Conservation (phyloP, 2,329 filamentous ascomycete species). For the Aspergillus tanneri region DNA sequence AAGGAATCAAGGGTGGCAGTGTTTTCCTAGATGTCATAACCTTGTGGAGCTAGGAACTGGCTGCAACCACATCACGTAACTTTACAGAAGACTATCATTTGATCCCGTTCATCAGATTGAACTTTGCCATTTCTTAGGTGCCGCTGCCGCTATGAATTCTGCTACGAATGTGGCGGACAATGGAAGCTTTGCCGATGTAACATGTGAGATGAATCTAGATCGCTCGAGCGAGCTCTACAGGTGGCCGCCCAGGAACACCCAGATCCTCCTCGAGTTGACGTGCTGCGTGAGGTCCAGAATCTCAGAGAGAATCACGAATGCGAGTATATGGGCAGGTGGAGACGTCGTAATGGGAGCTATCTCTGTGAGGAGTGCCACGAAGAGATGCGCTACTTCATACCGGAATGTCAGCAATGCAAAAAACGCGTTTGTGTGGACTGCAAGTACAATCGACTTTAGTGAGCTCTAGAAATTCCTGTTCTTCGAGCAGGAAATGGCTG, state of each 20-base stretch:
- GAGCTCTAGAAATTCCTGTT: too few relatives aligned
- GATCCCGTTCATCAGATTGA: neutral
- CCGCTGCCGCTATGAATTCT: conserved; percentile 32
- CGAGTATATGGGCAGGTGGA: conserved; percentile 13
- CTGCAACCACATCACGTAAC: conserved; percentile 40
- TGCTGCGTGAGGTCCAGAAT: conserved; percentile 5
- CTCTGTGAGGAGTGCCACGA: conserved; percentile 12
- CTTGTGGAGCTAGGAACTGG: conserved; percentile 37
- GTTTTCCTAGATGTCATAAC: conserved; percentile 70
- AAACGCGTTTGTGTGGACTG: conserved; percentile 11
- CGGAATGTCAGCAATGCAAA: conserved; percentile 10
- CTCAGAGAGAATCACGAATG: conserved; percentile 19
- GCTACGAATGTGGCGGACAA: conserved; percentile 28
- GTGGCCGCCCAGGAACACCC: conserved; percentile 3
- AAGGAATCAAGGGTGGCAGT: conserved; percentile 68
- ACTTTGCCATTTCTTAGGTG: conserved; percentile 19
- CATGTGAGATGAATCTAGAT: conserved; percentile 28
- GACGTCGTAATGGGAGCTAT: neutral
- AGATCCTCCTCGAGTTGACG: conserved; percentile 4
- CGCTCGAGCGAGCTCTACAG: conserved; percentile 14
- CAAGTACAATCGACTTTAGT: conserved; percentile 15
- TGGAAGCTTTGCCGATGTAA: conserved; percentile 32
- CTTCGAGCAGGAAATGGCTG: neutral
- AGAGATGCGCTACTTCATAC: conserved; percentile 8
- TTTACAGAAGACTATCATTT: neutral